Evolutionary conservation across 192 early-diverging fungal genomes (phyloP).

Genomic region (Coemansia sp.): DNA sequence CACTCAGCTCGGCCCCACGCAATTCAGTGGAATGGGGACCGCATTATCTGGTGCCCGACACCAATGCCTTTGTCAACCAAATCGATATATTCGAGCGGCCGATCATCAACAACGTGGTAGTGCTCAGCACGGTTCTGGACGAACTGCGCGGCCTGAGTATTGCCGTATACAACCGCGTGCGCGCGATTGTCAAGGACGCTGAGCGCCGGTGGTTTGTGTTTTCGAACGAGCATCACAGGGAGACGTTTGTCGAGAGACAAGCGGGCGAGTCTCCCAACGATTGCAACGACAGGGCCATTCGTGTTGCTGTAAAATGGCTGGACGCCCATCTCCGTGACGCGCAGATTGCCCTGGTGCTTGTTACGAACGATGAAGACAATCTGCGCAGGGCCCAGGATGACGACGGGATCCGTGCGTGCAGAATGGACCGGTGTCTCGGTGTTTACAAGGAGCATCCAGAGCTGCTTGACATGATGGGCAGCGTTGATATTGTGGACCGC

Average conservation of each 20-base stretch:
- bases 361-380: constrained; percentile 93
- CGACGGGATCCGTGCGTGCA: constrained; percentile 67
- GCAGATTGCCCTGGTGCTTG: constrained; percentile 63
- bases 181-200: constrained; percentile 68
- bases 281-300: constrained; percentile 94
- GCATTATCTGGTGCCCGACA: constrained; percentile 91
- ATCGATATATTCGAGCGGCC: constrained; percentile 94
- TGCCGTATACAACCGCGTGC: constrained; percentile 79
- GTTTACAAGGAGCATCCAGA: constrained; percentile 75
- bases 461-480: constrained; percentile 88
- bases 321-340: constrained; percentile 62
- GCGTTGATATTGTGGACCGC: constrained; percentile 47
- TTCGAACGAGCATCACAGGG: constrained; percentile 92
- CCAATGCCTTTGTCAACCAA: constrained; percentile 91
- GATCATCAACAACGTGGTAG: constrained; percentile 85
- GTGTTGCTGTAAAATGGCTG: constrained; percentile 86
- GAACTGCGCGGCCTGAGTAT: constrained; percentile 84
- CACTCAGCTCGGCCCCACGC: constrained; percentile 56
- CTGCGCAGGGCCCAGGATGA: constrained; percentile 61
- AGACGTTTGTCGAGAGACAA: constrained; percentile 82
- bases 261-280: constrained; percentile 91
- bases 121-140: constrained; percentile 92
- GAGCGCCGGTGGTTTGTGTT: constrained; percentile 90
- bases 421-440: constrained; percentile 79
- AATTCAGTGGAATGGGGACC: constrained; percentile 56